Conservation (phyloP, 305 asterid genomes). For the Fraxinus latifolia region DNA sequence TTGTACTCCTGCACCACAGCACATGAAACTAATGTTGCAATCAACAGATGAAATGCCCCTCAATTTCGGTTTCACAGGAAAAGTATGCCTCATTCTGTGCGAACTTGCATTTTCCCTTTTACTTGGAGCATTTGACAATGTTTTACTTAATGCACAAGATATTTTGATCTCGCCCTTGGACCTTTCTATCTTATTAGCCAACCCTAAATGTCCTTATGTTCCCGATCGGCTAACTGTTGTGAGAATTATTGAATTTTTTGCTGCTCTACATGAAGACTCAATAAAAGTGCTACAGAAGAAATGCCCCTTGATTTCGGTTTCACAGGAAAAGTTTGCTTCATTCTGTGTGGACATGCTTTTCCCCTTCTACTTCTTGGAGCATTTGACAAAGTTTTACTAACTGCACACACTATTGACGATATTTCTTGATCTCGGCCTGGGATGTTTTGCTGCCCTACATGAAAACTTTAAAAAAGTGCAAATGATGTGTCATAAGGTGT, state of each 20-base stretch:
- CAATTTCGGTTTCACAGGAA: conserved; percentile 95
- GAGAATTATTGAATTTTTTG: neutral
- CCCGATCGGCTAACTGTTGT: neutral
- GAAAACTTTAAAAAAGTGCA: neutral
- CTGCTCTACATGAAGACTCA: neutral
- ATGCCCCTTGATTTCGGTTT: conserved; percentile 87
- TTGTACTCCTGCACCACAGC: conserved; percentile 83
- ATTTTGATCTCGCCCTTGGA: neutral
- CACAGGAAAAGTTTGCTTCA: conserved; percentile 74
- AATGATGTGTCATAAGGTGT: neutral
- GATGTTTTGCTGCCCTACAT: neutral
- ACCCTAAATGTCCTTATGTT: neutral
- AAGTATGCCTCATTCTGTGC: conserved; percentile 44
- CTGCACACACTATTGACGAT: neutral
- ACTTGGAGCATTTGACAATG: neutral
- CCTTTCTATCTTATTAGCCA: neutral
- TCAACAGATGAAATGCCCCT: conserved; percentile 86
- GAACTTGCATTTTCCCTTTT: conserved; percentile 11
- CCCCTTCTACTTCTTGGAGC: conserved; percentile 1
- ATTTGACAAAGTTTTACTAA: neutral
- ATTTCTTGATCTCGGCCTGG: neutral
- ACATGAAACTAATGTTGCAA: conserved; percentile 88
- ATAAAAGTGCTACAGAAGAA: conserved; percentile 45
- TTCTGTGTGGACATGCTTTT: conserved; percentile 14
- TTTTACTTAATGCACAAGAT: neutral